Base-by-base conservation (phyloP, 23 red algal genomes). In the Gracilaria domingensis region DNA sequence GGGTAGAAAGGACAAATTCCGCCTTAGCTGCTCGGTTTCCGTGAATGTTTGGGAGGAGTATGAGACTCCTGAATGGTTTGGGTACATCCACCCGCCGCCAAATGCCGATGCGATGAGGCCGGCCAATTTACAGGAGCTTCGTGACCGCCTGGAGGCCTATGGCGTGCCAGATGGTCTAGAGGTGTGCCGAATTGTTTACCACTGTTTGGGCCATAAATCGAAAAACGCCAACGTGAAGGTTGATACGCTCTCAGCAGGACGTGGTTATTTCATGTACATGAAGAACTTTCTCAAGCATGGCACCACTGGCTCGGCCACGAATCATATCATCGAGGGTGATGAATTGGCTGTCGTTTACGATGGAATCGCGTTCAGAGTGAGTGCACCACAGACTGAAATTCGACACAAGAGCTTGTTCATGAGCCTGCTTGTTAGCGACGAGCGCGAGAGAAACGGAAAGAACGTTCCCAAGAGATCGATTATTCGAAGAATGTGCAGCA, bases 41-140 rank as follows among this genome's bases (percentile, higher is more conserved):
- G 83, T 87, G n/a, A 87, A 87, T 44, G 83, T 87, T 8, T 87
- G 83, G 83, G 83, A 87, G 25, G 83, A 87, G 23, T 87, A 87
- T 49, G 83, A 87, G n/a, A 72, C 83, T 6, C 83, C 83, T 23
- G 83, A 87, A 74, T 87, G 83, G 83, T 87, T 87, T 49, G 83
- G 83, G 12, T 87, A 87, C 47, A 87, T 87, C 54, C 83, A 87
- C 38, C 83, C 83, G 39, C 83, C 83, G 42, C 83, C 83, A 32
- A 87, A 87, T 25, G 83, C 83, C 2, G 83, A 87, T 42, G 83
- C 83, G 13, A 75, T 87, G 65, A 59, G 83, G 0, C 83, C 83
- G n/a, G 61, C 83, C 0, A 72, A 87, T 51, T 38, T 87, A 16
- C 39, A 66, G 26, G 36, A 87, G 29, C 83, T 87, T 3, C 55